Evolutionary conservation across 2,329 filamentous ascomycete species (phyloP), one percentile per base, ranked within the genome.

Genomic region (Fusarium sp.): DNA sequence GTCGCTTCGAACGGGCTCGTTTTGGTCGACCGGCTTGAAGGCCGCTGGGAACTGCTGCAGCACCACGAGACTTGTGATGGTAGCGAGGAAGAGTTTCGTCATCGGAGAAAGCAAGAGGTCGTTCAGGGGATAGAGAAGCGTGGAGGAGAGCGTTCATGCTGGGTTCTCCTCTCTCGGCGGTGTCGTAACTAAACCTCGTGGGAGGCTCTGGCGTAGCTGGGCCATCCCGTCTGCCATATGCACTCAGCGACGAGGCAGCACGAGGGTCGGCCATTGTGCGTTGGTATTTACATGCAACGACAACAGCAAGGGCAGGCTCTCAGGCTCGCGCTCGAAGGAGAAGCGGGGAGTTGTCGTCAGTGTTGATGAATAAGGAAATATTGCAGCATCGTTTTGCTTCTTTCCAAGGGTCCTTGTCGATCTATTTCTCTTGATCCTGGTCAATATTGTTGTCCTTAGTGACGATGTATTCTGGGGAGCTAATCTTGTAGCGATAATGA

Each of bases 41-140:
- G 55, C 59, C 71, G 36, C 69, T 73, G 30, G 60, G 45, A 53
- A 57, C 54, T 47, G 70, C 70, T 45, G 54, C 73, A 32, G 66
- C 64, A 38, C 65, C 70, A 24, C 73, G 76, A 48, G 71, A 50
- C 42, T 68, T 75, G 44, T 70, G 67, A 42, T 74, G 66, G 48
- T 74, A 71, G 13, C 75, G 77, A 36, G 77, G 73, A 24, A 79
- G 77, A 24, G 76, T 70, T 65, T 79, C 77, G 53, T 79, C 77
- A 51, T 79, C 77, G 68, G 77, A 79, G 51, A 79, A 79, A 39
- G 77, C 77, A 28, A 76, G 71, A 18, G 77, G 77, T 58, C 77
- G 75, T 56, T 79, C 77, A 50, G 75, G 70, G 32, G 75, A 74
- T 45, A 66, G 36, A 39, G 77, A 68, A 44, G 66, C 77, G 55